A percentile compares a stretch with the other conserved stretches of the same genome.
These are phyloP conservation scores for Lyophyllum semitale DNA, from an alignment of 768 basidiomycete species.

Conservation along the genomic window DNA sequence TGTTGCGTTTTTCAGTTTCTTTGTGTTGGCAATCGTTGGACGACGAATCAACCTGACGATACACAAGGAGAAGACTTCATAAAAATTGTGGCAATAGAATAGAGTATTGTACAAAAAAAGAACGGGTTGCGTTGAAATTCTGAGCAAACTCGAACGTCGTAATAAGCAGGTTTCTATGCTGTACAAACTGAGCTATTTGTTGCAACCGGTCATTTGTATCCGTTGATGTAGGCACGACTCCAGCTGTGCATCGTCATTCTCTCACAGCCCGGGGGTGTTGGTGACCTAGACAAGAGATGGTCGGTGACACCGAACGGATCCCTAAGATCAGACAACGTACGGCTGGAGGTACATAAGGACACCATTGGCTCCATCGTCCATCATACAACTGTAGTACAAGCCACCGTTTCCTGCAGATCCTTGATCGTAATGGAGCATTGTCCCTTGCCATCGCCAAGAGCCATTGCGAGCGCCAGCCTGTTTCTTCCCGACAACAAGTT, in stretches of 20 bases:
- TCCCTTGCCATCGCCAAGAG: conserved; percentile 57
- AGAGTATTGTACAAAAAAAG: conserved; percentile 11
- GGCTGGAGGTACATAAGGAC: conserved; percentile 50
- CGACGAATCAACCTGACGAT: conserved; percentile 51
- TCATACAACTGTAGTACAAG: conserved; percentile 44
- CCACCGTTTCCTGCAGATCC: conserved; percentile 43
- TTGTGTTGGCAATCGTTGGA: conserved; percentile 47
- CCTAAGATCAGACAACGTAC: conserved; percentile 32
- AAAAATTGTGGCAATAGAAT: conserved; percentile 12
- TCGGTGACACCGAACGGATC: neutral
- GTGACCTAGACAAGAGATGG: conserved; percentile 23
- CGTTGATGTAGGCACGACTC: conserved; percentile 14
- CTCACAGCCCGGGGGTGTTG: conserved; percentile 30
- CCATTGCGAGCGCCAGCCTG: conserved; percentile 41
- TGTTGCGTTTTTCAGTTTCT: conserved; percentile 67
- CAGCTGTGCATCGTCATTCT: conserved; percentile 18
- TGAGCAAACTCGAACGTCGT: no score
- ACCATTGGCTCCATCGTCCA: conserved; percentile 36
- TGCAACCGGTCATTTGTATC: neutral
- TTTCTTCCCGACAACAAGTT: conserved; percentile 44
- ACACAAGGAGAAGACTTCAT: conserved; percentile 42
- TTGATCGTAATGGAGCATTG: conserved; percentile 53
- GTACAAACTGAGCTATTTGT: neutral
- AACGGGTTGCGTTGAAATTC: neutral
- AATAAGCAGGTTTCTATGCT: no score